Base-by-base conservation (phyloP, 1,284 basidiomycete genomes). In the Cryptococcus sp. region DNA sequence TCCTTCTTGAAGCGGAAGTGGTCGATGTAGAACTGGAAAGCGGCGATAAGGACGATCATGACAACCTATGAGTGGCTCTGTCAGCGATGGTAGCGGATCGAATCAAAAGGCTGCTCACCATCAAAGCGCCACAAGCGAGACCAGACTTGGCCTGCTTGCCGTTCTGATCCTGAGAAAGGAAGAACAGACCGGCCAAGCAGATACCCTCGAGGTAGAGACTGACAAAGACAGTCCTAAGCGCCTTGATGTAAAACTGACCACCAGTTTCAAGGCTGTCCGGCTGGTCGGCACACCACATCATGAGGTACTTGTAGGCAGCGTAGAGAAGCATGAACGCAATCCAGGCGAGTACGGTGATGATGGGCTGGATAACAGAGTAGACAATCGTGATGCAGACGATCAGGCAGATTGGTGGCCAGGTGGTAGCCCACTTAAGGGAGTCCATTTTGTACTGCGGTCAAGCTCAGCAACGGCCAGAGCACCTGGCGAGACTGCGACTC, bases 311-410 rank as follows among this genome's bases (percentile, higher is more conserved):
- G 77, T 78, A 76, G 22, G 72, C 70, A 22, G 67, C 66, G 71
- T 77, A 80, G 45, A 78, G 63, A 27, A 80, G 54, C 54, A 64
- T 22, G 51, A 76, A 69, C 15, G 74, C 75, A 52, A 78, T 62
- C 25, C 74, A 23, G 19, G 69, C 68, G 53, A 80, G 65, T 35
- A 72, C 49, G 25, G 64, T 67, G 56, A 78, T 78, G 59, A 80
- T 61, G 19, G 78, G 78, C 62, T 80, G 78, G 55, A 80, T 77
- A 54, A 76, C 66, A 31, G 75, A 74, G 67, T 80, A 80, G 65
- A 78, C 75, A 57, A 79, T 74, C 53, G 69, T 71, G 60, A 79
- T 69, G 52, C 69, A 71, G 47, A 73, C 57, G 44, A 77, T 56
- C 22, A 79, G 67, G 57, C 73, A 76, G 50, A 72, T 67, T 10